These are phyloP conservation scores for Tetrahymena malaccensis DNA, from an alignment of 73 alveolate species.

Conservation along the genomic window DNA sequence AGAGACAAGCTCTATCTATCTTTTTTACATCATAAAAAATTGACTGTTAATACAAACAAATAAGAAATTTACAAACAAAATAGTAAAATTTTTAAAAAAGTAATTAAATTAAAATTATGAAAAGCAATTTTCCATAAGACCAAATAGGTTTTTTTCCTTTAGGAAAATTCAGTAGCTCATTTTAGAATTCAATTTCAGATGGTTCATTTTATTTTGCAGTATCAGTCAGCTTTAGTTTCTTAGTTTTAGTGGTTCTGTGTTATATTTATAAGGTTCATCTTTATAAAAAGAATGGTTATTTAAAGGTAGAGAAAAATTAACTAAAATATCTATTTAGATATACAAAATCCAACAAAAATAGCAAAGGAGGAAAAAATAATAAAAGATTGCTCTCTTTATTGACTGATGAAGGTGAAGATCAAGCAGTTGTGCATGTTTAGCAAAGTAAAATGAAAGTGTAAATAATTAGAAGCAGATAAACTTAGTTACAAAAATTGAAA, in stretches of 20 bases:
- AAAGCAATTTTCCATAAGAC: neutral
- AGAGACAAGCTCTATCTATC: neutral
- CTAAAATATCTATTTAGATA: neutral
- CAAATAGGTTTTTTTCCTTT: neutral
- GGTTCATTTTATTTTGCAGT: neutral
- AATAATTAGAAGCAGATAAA: neutral
- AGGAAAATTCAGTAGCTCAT: neutral
- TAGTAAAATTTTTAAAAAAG: neutral
- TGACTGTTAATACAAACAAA: neutral
- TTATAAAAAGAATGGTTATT: neutral
- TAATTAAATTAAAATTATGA: neutral
- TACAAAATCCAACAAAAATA: neutral
- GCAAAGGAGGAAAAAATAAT: neutral
- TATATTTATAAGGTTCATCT: neutral
- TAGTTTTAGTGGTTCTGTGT: neutral
- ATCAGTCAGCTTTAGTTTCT: neutral
- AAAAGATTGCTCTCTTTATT: neutral
- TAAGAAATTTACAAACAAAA: neutral
- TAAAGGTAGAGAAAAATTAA: neutral
- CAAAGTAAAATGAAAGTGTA: neutral
- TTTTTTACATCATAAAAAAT: too few species aligned
- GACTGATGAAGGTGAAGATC: neutral
- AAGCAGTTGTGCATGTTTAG: neutral
- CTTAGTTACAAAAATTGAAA: neutral
- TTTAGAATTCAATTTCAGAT: neutral